These are phyloP conservation scores for Aspergillus pseudoterreus DNA, from an alignment of 2,329 filamentous ascomycete genomes.

Conservation along the genomic window DNA sequence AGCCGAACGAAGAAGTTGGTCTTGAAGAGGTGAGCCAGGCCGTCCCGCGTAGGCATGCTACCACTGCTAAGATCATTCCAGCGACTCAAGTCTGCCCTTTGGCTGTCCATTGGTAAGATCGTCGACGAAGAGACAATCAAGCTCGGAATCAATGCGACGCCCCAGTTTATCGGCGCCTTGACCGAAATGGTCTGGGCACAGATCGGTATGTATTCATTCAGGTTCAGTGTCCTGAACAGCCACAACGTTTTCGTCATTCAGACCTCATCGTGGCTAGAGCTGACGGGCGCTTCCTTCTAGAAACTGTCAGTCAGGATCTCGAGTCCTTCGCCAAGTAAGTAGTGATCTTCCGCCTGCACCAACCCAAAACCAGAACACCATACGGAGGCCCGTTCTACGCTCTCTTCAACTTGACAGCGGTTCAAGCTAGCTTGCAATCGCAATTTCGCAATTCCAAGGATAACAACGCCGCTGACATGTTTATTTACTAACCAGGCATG, in stretches of 20 bases:
- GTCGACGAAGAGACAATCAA: conserved; percentile 78
- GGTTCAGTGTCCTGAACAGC: neutral
- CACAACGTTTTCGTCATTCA: neutral
- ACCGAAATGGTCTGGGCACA: conserved; percentile 87
- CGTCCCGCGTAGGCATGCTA: neutral
- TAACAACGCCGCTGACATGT: neutral
- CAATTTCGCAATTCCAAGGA: neutral
- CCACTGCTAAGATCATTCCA: conserved; percentile 35
- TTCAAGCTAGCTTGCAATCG: neutral
- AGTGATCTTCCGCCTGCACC: neutral
- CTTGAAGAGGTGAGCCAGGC: conserved; percentile 30
- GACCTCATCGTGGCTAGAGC: neutral
- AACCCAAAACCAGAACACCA: no score
- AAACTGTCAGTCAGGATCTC: conserved; percentile 57
- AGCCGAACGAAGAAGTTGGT: conserved; percentile 26
- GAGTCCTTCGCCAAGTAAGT: conserved; percentile 59
- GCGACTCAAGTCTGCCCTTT: conserved; percentile 79
- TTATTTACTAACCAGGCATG: conserved; percentile 61
- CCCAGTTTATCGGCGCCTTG: conserved; percentile 81
- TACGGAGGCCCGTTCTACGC: no score
- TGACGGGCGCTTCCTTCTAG: conserved; percentile 30
- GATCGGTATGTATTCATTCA: conserved; percentile 57
- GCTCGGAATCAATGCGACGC: conserved; percentile 78
- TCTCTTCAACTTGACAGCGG: no score
- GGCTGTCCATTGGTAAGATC: conserved; percentile 80